Conservation (phyloP, 2,329 filamentous ascomycete genomes). For the Pseudogymnoascus sp. region DNA sequence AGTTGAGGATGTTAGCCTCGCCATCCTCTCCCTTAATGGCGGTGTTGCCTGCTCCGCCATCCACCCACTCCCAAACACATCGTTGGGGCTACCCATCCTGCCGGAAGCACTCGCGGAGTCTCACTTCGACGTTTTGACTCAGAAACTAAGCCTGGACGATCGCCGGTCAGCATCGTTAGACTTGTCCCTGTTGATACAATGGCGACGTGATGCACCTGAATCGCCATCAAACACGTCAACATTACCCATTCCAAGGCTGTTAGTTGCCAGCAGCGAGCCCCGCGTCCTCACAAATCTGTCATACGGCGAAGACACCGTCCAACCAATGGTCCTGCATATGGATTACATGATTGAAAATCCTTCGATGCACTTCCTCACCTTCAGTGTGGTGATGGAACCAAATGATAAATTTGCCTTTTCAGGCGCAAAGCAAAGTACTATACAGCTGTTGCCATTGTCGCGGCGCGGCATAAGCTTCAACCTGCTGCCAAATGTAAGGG, state of each 20-base stretch:
- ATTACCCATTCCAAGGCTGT: slow-evolving; percentile 71
- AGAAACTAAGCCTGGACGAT: slow-evolving; percentile 76
- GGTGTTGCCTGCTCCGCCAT: slow-evolving; percentile 51
- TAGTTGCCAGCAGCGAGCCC: slow-evolving; percentile 76
- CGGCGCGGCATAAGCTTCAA: slow-evolving; percentile 67
- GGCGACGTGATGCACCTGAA: slow-evolving; percentile 51
- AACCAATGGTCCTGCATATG: slow-evolving; percentile 35
- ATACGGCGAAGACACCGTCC: slow-evolving; percentile 31
- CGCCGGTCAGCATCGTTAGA: slow-evolving; percentile 68
- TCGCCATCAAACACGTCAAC: slow-evolving; percentile 51
- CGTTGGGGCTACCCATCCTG: slow-evolving; percentile 37
- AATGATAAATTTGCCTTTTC: slow-evolving; percentile 90
- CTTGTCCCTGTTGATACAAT: slow-evolving; percentile 66
- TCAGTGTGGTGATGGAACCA: slow-evolving; percentile 85
- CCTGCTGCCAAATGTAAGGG: slow-evolving; percentile 59
- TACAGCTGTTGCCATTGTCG: slow-evolving; percentile 79
- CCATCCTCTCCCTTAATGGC: slow-evolving; percentile 53
- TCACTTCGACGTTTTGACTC: slow-evolving; percentile 65
- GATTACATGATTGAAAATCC: slow-evolving; percentile 82
- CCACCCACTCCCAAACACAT: slow-evolving; percentile 30
- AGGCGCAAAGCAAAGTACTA: slow-evolving; percentile 70
- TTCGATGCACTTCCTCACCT: slow-evolving; percentile 89
- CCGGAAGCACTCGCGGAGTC: slow-evolving; percentile 66
- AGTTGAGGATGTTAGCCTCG: slow-evolving; percentile 58
- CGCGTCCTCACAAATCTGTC: slow-evolving; percentile 59